These are phyloP conservation scores for Nicotiana otophora DNA, from an alignment of 257 asterid species.

Conservation along the genomic window DNA sequence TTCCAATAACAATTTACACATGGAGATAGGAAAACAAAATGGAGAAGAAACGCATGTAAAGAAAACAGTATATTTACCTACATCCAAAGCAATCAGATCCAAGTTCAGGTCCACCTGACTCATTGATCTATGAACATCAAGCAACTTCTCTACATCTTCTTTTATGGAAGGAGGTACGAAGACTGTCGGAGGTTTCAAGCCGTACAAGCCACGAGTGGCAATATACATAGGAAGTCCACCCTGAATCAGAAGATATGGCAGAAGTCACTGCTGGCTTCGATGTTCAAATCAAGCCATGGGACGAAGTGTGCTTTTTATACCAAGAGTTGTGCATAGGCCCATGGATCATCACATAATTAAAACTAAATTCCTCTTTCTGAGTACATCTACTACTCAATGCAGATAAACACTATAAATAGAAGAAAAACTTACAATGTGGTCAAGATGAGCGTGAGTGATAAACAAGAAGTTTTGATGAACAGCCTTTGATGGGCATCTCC, in stretches of 20 bases:
- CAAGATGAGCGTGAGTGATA: constrained; percentile 97
- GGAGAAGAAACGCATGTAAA: neutral
- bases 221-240: constrained; percentile 98
- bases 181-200: constrained; percentile 81
- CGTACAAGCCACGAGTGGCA: constrained; percentile 88
- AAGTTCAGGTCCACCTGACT: constrained; percentile 71
- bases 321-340: neutral
- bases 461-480: constrained; percentile 84
- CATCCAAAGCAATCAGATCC: constrained; percentile 79
- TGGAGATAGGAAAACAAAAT: constrained; percentile 10
- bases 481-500: constrained; percentile 90
- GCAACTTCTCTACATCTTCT: constrained; percentile 72
- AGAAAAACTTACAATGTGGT: constrained; percentile 68
- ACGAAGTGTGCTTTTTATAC: neutral
- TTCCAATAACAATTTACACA: constrained; percentile 6
- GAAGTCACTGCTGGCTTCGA: constrained; percentile 9
- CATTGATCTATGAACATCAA: constrained; percentile 76
- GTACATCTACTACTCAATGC: neutral
- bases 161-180: constrained; percentile 84
- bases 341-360: neutral
- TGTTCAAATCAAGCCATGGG: constrained; percentile 1
- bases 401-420: neutral
- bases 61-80: constrained; percentile 44
- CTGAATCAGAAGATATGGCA: constrained; percentile 36
- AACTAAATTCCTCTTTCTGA: neutral